Base-by-base conservation (phyloP, 2,329 filamentous ascomycete species). In the Alternaria sp. region DNA sequence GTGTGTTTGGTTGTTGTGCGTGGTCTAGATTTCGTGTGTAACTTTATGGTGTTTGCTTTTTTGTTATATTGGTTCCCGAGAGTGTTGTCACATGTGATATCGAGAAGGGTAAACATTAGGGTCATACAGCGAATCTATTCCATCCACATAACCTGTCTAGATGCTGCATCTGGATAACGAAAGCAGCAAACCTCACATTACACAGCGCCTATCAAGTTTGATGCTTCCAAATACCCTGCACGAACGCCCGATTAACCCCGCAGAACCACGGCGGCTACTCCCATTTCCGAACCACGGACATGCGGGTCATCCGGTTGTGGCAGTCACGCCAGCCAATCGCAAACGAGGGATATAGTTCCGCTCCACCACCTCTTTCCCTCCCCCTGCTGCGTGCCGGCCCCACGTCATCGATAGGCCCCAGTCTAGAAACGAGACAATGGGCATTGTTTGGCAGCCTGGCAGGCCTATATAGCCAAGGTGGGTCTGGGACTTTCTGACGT, bases 351-450 rank as follows among this genome's bases (percentile, higher is more conserved):
- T 43, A 54, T 53, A 26, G 21, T 28, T 58, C 55, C 60, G 47
- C 30, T 55, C 33, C 44, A 30, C 45, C 20, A 47, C 18, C 33
- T 28, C 30, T 23, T 23, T 20, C 25, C 21, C 15, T 11, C 58
- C 43, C 44, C 57, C 12, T 37, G 14, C 25, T 43, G 20, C 41
- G 28, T 43, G 47, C 41, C n/a, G n/a, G 41, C 14, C 33, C 21
- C 14, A 58, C 62, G 62, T 64, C 62, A 64, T 64, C 55, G 55
- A 64, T 55, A 50, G 43, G 30, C 43, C 37, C 4, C 41, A 54
- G 20, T 30, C 25, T 46, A 26, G 20, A 41, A 49, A 47, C 21
- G 44, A 41, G 43, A 43, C 21, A 53, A 47, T 46, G 14, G 54
- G 12, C 46, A 28, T 51, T 41, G 45, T 51, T 37, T 26, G 9